These are phyloP conservation scores for Penicillium sp. DNA, from an alignment of 2,329 filamentous ascomycete genomes.

Conservation along the genomic window DNA sequence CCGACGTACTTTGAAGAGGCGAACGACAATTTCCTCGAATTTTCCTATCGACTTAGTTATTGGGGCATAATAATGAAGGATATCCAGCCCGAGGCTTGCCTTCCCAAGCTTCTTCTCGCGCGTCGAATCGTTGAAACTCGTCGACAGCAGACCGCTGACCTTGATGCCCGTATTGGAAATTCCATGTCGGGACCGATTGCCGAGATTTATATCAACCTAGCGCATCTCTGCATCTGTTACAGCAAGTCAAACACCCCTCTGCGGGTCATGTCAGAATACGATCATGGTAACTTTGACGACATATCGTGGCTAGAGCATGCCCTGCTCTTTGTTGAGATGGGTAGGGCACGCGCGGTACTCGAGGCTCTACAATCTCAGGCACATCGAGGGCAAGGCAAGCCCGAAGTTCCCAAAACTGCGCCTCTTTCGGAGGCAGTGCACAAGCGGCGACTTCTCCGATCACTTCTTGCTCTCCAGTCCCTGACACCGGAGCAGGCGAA, in stretches of 20 bases:
- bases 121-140: conserved; percentile 16
- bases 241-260: conserved; percentile 1
- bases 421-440: conserved; percentile 15
- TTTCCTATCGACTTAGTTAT: conserved; percentile 12
- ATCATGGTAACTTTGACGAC: conserved; percentile 18
- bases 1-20: conserved; percentile 15
- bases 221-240: conserved; percentile 14
- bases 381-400: neutral
- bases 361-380: conserved; percentile 19
- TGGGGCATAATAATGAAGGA: conserved; percentile 19
- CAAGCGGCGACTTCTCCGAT: conserved; percentile 15
- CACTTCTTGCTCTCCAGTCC: conserved; percentile 10
- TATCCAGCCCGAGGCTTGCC: conserved; percentile 11
- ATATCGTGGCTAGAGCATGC: conserved; percentile 25
- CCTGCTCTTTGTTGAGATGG: conserved; percentile 24
- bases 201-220: conserved; percentile 21
- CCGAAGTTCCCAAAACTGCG: neutral
- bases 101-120: conserved; percentile 19
- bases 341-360: conserved; percentile 21
- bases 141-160: conserved; percentile 18
- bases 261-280: conserved; percentile 6
- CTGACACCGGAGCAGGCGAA: conserved; percentile 13
- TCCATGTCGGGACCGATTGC: conserved; percentile 7
- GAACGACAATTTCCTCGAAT: conserved; percentile 10
- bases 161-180: conserved; percentile 20